Evolutionary conservation across 441 rosid species (phyloP).

Genomic region (Theobroma grandiflorum): DNA sequence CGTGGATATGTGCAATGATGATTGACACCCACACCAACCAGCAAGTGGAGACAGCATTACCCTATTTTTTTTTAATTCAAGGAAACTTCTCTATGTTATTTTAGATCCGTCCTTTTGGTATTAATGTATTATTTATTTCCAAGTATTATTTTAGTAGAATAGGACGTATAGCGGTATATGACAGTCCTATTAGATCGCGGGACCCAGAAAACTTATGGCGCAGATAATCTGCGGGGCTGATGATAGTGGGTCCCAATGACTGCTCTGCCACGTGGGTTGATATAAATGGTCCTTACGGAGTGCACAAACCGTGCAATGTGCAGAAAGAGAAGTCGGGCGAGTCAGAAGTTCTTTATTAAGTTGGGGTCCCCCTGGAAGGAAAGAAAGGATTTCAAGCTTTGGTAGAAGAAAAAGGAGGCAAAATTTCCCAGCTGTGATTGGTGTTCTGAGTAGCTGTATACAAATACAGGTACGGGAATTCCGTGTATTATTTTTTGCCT

Average conservation of each 20-base stretch:
- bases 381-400: too few relatives aligned
- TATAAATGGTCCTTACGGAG: not conserved
- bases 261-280: not conserved
- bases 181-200: not conserved
- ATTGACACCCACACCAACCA: not conserved
- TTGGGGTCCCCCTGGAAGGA: too few relatives aligned
- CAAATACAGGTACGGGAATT: too few relatives aligned
- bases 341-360: too few relatives aligned
- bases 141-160: not conserved
- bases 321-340: too few relatives aligned
- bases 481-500: too few relatives aligned
- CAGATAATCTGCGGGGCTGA: not conserved
- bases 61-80: not conserved
- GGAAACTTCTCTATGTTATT: not conserved
- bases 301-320: not conserved
- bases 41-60: slow-evolving; percentile 26
- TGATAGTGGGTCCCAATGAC: not conserved
- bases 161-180: not conserved
- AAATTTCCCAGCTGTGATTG: too few relatives aligned
- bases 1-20: slow-evolving; percentile 18
- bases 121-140: not conserved
- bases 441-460: too few relatives aligned
- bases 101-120: not conserved
- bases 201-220: not conserved
- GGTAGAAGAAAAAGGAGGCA: too few relatives aligned